Conservation (phyloP, 2,329 filamentous ascomycete genomes). For the Pyricularia sp. region DNA sequence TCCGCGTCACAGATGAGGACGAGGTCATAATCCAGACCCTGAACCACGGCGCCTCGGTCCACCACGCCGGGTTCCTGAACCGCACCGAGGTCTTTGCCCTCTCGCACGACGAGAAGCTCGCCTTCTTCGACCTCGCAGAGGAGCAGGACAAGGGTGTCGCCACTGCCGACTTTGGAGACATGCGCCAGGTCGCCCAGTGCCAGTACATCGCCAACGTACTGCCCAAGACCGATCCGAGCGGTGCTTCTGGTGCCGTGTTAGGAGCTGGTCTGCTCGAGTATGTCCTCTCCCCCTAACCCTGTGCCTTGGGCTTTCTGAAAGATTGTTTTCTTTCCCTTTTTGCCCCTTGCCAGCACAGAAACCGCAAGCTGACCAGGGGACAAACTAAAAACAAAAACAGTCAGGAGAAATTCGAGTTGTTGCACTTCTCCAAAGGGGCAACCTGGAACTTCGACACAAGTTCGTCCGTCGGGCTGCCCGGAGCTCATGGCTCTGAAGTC, state of each 20-base stretch:
- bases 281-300: constrained; percentile 25
- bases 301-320: constrained; percentile 7
- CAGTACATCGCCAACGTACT: constrained; percentile 66
- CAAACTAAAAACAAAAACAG: constrained; percentile 21
- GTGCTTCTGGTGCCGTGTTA: constrained; percentile 44
- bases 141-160: constrained; percentile 50
- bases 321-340: constrained; percentile 1
- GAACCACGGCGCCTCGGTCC: constrained; percentile 67
- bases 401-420: constrained; percentile 47
- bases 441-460: constrained; percentile 45
- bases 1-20: constrained; percentile 61
- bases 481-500: constrained; percentile 55
- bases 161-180: constrained; percentile 54
- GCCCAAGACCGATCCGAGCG: constrained; percentile 38
- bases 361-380: background rate
- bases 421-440: constrained; percentile 42
- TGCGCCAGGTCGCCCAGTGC: constrained; percentile 54
- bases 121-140: constrained; percentile 61
- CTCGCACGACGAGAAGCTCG: constrained; percentile 70
- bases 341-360: constrained; percentile 4
- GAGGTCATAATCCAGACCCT: constrained; percentile 70
- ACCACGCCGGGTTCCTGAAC: constrained; percentile 64
- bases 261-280: constrained; percentile 61
- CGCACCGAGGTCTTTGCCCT: constrained; percentile 58
- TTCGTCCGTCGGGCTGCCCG: constrained; percentile 48